Base-by-base conservation (phyloP, 164 flowering plant species). In the Liriodendron chinense region DNA sequence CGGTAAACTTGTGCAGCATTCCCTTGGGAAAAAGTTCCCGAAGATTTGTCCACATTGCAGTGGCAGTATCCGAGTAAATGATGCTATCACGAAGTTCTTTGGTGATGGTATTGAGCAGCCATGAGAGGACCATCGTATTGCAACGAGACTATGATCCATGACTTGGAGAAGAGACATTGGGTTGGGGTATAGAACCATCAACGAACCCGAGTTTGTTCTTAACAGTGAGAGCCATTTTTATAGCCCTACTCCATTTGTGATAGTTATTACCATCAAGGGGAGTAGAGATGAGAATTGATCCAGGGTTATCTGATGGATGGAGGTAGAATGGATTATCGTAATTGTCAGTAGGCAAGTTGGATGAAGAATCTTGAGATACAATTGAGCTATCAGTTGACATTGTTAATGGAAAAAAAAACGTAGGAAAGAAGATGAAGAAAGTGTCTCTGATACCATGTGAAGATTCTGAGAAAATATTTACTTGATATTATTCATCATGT, bases 161-260 rank as follows among this genome's bases (percentile, higher is more conserved):
- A 34, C 3, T 1, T 65, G 26, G 22, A 9, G 21, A 16, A 71
- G 70, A 28, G 1, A 20, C 70, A 10, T 28, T n/a, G 20, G 74
- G 74, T 25, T 23, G 74, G 20, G 10, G 7, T 5, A 73, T 7
- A 47, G 69, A 61, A 8, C 69, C 75, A 48, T 73, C 69, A 9
- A 73, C 56, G 22, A 73, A 73, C 1, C 69, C 57, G 49, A 73
- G 53, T 48, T 73, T 73, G 61, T 61, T 73, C 23, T 63, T 73
- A 14, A 26, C 75, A 2, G 28, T 18, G 7, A 73, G 69, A 9
- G 75, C 57, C 50, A 73, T 73, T 1, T 8, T 24, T 56, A 73
- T 63, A 10, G 68, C 65, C 24, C 69, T 28, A 21, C 7, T 6
- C 56, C 75, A 73, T 3, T 26, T 64, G 16, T 7, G 6, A 8